A percentile compares a stretch with the other conserved stretches of the same genome.
phyloP scores from a whole-genome alignment of 73 alveolate species.

The Paramecium sexaurelia region DNA sequence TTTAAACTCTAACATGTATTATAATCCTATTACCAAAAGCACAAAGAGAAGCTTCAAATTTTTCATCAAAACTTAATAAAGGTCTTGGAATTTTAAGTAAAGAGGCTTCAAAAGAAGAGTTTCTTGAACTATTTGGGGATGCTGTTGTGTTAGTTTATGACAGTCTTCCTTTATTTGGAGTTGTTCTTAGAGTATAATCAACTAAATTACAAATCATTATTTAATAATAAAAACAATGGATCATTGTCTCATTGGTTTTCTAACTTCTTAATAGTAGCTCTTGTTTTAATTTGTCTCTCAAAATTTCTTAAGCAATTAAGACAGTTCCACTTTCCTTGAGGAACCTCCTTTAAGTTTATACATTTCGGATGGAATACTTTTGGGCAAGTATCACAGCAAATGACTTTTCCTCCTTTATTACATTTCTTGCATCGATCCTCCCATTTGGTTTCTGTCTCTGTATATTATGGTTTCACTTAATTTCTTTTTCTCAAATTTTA shows the following conservation, averaged over 20 bases:
- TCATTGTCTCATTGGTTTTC: slow-evolving; percentile 56
- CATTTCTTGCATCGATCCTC: slow-evolving; percentile 63
- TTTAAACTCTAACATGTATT: slow-evolving; percentile 37
- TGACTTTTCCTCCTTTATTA: slow-evolving; percentile 53
- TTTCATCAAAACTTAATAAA: slow-evolving; percentile 12
- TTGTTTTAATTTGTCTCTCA: slow-evolving; percentile 37
- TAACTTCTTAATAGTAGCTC: slow-evolving; percentile 38
- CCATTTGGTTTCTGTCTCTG: slow-evolving; percentile 46
- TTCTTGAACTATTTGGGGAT: slow-evolving; percentile 43
- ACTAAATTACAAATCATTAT: slow-evolving; percentile 46
- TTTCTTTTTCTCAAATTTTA: slow-evolving; percentile 6
- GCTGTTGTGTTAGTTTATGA: slow-evolving; percentile 48
- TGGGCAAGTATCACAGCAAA: slow-evolving; percentile 69
- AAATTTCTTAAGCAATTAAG: slow-evolving; percentile 26
- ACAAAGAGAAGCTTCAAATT: slow-evolving; percentile 50
- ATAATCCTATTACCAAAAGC: slow-evolving; percentile 18
- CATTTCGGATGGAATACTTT: slow-evolving; percentile 68
- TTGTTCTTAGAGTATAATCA: slow-evolving; percentile 45
- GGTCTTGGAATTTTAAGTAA: slow-evolving; percentile 10
- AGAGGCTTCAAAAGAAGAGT: slow-evolving; percentile 34
- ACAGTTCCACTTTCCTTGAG: slow-evolving; percentile 62
- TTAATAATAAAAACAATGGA: slow-evolving; percentile 36
- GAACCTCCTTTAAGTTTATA: slow-evolving; percentile 59
- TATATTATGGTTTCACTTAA: slow-evolving; percentile 17
- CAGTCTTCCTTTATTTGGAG: neutral